A percentile compares a stretch with the other conserved stretches of the same genome.
These are phyloP conservation scores for Lachancea sp. DNA, from an alignment of 805 yeast species.

Conservation along the genomic window DNA sequence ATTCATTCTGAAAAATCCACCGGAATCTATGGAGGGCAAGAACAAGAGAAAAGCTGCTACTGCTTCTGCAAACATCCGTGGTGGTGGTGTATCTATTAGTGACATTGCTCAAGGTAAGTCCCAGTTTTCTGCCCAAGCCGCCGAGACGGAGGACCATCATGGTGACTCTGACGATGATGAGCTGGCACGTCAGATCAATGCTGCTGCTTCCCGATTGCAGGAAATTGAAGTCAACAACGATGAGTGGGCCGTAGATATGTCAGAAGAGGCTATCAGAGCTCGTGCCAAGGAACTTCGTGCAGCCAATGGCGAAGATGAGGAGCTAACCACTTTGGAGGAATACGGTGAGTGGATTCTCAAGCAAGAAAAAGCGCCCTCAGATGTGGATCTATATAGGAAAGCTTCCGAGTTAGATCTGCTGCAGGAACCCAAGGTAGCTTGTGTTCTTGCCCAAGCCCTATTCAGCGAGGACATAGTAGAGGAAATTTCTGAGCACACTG, in stretches of 20 bases:
- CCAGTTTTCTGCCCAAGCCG: constrained; percentile 26
- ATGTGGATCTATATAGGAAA: constrained; percentile 88
- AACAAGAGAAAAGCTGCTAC: constrained; percentile 78
- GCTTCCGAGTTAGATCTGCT: constrained; percentile 72
- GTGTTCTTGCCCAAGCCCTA: constrained; percentile 86
- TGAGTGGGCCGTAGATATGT: constrained; percentile 96
- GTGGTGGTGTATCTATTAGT: constrained; percentile 76
- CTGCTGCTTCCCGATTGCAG: constrained; percentile 70
- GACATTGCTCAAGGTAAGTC: constrained; percentile 60
- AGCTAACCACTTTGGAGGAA: constrained; percentile 50
- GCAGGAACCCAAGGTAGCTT: constrained; percentile 68
- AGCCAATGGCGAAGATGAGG: constrained; percentile 40
- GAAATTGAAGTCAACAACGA: constrained; percentile 72
- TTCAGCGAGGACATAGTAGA: constrained; percentile 71
- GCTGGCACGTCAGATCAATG: constrained; percentile 70
- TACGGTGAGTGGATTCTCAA: constrained; percentile 86
- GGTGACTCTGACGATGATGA: constrained; percentile 59
- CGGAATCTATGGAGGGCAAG: constrained; percentile 47
- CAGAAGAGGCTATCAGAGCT: constrained; percentile 89
- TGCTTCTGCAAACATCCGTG: constrained; percentile 82
- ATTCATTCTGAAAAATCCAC: constrained; percentile 86
- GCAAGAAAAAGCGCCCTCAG: constrained; percentile 61
- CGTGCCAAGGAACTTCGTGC: constrained; percentile 86
- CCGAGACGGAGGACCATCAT: constrained; percentile 24
- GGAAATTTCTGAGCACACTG: constrained; percentile 71